A percentile compares a stretch with the other conserved stretches of the same genome.
Evolutionary conservation across 2,329 filamentous ascomycete genomes (phyloP).

Genomic region (Colletotrichum gigasporum): DNA sequence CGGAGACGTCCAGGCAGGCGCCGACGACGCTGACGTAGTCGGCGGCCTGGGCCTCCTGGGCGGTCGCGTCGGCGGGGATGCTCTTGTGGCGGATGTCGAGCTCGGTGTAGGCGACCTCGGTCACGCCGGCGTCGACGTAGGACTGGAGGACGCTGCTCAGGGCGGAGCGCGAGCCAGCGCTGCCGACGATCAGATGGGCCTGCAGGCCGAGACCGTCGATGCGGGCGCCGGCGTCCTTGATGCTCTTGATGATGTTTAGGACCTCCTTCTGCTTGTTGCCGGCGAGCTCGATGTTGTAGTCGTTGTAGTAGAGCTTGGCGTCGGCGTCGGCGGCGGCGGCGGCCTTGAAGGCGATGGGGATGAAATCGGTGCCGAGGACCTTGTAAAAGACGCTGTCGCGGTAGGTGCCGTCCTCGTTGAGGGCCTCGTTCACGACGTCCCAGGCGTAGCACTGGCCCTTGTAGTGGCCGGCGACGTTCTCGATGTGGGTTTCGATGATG

Average conservation of each 20-base stretch:
- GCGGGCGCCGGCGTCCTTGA: constrained; percentile 50
- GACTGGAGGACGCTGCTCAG: constrained; percentile 58
- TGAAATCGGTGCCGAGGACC: constrained; percentile 54
- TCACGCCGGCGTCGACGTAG: constrained; percentile 56
- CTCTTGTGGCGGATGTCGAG: constrained; percentile 57
- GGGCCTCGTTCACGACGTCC: constrained; percentile 62
- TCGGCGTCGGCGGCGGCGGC: constrained; percentile 50
- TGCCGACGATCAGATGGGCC: constrained; percentile 56
- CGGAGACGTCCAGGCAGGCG: constrained; percentile 39
- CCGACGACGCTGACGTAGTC: constrained; percentile 51
- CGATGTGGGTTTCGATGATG: constrained; percentile 62
- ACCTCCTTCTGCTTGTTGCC: constrained; percentile 63
- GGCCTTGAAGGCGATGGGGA: constrained; percentile 55
- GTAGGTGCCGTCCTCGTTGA: constrained; percentile 53
- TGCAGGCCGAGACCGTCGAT: constrained; percentile 65
- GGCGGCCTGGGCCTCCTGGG: constrained; percentile 52
- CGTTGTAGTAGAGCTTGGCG: constrained; percentile 49
- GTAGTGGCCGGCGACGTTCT: constrained; percentile 54
- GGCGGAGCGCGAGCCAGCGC: constrained; percentile 49
- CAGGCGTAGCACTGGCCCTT: constrained; percentile 58
- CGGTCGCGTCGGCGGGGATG: constrained; percentile 50
- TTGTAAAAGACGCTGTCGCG: constrained; percentile 49
- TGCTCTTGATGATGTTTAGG: constrained; percentile 43
- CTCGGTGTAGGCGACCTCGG: constrained; percentile 59
- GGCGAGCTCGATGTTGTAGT: constrained; percentile 60